Evolutionary conservation across 768 basidiomycete species (phyloP).

Genomic region (Myochromella boudieri): DNA sequence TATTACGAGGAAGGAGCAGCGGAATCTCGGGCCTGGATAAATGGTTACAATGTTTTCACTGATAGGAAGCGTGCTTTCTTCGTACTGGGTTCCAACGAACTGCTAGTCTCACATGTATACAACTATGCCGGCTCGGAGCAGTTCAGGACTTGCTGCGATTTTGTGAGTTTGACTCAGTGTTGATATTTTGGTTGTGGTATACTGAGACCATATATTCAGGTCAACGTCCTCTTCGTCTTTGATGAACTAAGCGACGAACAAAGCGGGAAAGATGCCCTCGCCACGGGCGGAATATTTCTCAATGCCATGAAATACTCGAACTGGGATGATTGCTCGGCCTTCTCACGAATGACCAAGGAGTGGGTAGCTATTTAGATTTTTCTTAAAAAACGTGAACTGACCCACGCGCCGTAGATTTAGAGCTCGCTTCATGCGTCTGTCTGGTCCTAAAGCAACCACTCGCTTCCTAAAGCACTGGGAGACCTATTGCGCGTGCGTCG

Average conservation of each 20-base stretch:
- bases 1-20: constrained; percentile 54
- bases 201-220: constrained; percentile 24
- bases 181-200: not conserved
- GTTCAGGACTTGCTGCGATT: constrained; percentile 62
- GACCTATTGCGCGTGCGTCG: constrained; percentile 58
- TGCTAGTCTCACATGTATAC: constrained; percentile 62
- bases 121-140: constrained; percentile 56
- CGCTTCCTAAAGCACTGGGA: constrained; percentile 55
- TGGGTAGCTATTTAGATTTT: constrained; percentile 28
- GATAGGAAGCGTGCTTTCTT: constrained; percentile 66
- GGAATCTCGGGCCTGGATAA: constrained; percentile 62
- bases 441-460: constrained; percentile 44
- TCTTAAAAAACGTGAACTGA: constrained; percentile 1
- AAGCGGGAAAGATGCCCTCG: constrained; percentile 50
- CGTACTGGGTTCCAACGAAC: constrained; percentile 57
- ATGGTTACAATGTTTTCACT: constrained; percentile 56
- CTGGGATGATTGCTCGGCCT: constrained; percentile 55
- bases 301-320: constrained; percentile 50
- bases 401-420: constrained; percentile 44
- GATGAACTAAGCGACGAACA: constrained; percentile 74
- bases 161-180: constrained; percentile 35
- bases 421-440: constrained; percentile 41
- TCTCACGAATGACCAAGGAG: constrained; percentile 64
- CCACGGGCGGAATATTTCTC: constrained; percentile 51
- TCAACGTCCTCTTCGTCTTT: constrained; percentile 64